Base-by-base conservation (phyloP, 73 alveolate species). In the Paramecium caudatum region DNA sequence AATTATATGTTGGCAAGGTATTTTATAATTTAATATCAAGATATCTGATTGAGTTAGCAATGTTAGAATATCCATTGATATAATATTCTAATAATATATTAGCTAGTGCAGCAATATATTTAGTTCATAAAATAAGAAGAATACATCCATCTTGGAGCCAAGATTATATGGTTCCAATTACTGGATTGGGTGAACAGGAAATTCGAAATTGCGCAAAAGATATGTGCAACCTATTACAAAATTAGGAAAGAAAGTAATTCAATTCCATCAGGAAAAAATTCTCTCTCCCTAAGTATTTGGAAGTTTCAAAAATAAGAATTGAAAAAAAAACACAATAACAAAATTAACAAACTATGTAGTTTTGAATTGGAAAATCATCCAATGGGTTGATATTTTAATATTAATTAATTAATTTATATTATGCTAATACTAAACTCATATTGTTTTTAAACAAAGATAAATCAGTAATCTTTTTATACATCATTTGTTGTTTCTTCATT, bases 111-210 rank as follows among this genome's bases (percentile, higher is more conserved):
- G 80, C 93, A 2, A 86, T 86, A 1, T 86, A 86, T 46, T 63
- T 86, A 65, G 93, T 86, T 21, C 65, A 86, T 86, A 86, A 86
- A 62, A 86, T 86, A 1, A 61, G 93, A 63, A 86, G 80, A 49
- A 46, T 70, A 37, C 87, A 55, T 43, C 63, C 84, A 6, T 70
- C 93, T 19, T 86, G 93, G 93, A 62, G 47, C 36, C 36, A 37
- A 62, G 85, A 78, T 1, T 47, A 25, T 48, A 86, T 86, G 46
- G 88, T 49, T 23, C 39, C 83, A 13, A 86, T 86, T 10, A 86
- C 93, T 36, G 93, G 93, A 2, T 86, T 62, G 48, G 34, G 30
- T 25, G 93, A 86, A 62, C 27, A n/a, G 5, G 93, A 86, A 0
- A 86, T 86, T 4, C 19, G 93, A 37, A 55, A 39, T 8, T 86